phyloP scores from a whole-genome alignment of 169 alveolate species.

The Plasmodium adleri region DNA sequence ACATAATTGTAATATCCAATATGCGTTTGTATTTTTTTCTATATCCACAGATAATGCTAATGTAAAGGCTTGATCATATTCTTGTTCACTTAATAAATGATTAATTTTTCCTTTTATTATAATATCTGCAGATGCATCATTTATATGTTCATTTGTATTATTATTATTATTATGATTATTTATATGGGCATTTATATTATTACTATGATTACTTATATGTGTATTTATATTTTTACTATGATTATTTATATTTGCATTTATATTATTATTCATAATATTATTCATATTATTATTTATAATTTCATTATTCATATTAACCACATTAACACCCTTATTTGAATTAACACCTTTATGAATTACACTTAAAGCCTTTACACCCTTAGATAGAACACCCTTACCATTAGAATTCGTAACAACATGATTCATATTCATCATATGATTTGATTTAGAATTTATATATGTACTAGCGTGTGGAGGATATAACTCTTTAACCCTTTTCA shows the following conservation, averaged over 20 bases:
- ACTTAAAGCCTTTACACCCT: too few species aligned
- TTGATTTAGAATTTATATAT: too few species aligned
- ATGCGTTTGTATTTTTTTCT: constrained; percentile 58
- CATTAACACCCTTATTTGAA: too few species aligned
- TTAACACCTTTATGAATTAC: too few species aligned
- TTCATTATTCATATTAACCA: too few species aligned
- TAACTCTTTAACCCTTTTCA: too few species aligned
- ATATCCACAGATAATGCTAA: constrained; percentile 66
- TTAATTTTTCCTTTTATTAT: constrained; percentile 65
- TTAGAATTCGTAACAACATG: too few species aligned
- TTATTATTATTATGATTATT: constrained; percentile 4
- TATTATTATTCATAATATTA: too few species aligned
- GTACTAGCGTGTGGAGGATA: too few species aligned
- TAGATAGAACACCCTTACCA: too few species aligned
- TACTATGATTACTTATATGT: neutral
- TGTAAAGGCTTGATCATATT: constrained; percentile 54
- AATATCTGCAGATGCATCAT: constrained; percentile 21
- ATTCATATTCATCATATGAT: too few species aligned
- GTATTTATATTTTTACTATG: neutral
- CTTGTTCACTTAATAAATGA: constrained; percentile 68
- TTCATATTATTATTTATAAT: too few species aligned
- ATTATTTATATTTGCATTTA: neutral
- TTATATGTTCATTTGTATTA: neutral
- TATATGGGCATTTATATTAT: neutral
- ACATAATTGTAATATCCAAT: constrained; percentile 60